These are phyloP conservation scores for Whalleya microplaca DNA, from an alignment of 2,329 filamentous ascomycete genomes.

Conservation along the genomic window DNA sequence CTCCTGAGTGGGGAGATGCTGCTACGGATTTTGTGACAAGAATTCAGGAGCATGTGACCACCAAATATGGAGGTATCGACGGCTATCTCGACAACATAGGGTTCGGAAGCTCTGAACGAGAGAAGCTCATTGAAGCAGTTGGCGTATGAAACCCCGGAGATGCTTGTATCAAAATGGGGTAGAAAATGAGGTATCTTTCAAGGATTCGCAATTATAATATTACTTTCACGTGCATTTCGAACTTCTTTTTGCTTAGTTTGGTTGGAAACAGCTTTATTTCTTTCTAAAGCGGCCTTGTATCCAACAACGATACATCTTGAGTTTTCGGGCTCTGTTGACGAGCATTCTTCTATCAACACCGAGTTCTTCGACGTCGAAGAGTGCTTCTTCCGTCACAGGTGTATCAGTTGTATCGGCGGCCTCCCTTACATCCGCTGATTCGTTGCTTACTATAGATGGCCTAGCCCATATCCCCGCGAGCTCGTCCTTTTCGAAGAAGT, in stretches of 20 bases:
- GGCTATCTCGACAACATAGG: slow-evolving; percentile 69
- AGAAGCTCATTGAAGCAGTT: slow-evolving; percentile 45
- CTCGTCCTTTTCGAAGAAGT: slow-evolving; percentile 93
- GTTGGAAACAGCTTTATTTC: slow-evolving; percentile 46
- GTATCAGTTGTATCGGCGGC: slow-evolving; percentile 23
- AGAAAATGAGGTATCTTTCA: neutral
- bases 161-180: neutral
- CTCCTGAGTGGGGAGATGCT: slow-evolving; percentile 73
- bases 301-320: slow-evolving; percentile 99
- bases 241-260: too few relatives aligned
- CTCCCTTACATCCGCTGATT: slow-evolving; percentile 30
- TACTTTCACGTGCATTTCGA: neutral
- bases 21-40: slow-evolving; percentile 64
- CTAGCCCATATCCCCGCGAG: slow-evolving; percentile 75
- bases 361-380: slow-evolving; percentile 76
- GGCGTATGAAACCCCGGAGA: slow-evolving; percentile 39
- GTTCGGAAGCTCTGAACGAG: slow-evolving; percentile 50
- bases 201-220: neutral
- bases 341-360: slow-evolving; percentile 87
- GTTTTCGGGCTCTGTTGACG: slow-evolving; percentile 84
- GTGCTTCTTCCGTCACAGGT: slow-evolving; percentile 35
- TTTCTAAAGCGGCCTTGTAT: slow-evolving; percentile 83
- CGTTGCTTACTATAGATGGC: slow-evolving; percentile 22
- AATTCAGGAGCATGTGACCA: slow-evolving; percentile 60
- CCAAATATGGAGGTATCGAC: slow-evolving; percentile 67